These are phyloP conservation scores for Fusarium dimerum DNA, from an alignment of 2,329 filamentous ascomycete genomes.

Conservation along the genomic window DNA sequence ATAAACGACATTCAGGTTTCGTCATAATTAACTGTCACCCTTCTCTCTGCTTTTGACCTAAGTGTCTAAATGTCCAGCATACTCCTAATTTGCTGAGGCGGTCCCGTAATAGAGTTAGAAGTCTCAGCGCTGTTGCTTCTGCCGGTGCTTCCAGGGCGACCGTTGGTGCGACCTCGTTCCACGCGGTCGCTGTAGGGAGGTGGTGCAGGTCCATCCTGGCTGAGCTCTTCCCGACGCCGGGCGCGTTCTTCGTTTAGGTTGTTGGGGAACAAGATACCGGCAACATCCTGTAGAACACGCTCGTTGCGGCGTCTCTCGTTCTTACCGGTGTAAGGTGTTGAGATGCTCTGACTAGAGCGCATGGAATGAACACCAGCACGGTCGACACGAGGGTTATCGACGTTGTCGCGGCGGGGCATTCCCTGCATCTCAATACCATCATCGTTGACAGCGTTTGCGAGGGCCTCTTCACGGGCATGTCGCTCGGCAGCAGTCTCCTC, in stretches of 20 bases:
- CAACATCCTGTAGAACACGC: conserved; percentile 43
- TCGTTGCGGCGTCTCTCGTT: conserved; percentile 48
- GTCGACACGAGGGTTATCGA: conserved; percentile 34
- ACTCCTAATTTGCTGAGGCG: conserved; percentile 56
- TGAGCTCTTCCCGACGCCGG: conserved; percentile 41
- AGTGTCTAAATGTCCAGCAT: conserved; percentile 55
- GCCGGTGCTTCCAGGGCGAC: conserved; percentile 33
- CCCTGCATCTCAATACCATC: conserved; percentile 43
- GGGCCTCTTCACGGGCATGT: conserved; percentile 34
- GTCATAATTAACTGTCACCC: conserved; percentile 5
- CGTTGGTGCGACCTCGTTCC: conserved; percentile 27
- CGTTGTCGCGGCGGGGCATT: conserved; percentile 21
- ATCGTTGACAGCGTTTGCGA: conserved; percentile 29
- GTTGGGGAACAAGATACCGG: conserved; percentile 52
- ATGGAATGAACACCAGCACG: conserved; percentile 32
- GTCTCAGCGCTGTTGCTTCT: conserved; percentile 50
- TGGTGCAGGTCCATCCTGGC: conserved; percentile 46
- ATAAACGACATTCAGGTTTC: neutral
- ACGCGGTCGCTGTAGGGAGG: conserved; percentile 39
- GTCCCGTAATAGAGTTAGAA: conserved; percentile 46
- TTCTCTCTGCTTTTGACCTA: neutral
- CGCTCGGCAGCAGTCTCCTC: conserved; percentile 43
- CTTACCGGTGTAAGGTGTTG: conserved; percentile 40
- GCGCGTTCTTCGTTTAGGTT: conserved; percentile 32
- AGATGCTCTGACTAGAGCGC: conserved; percentile 11